Evolutionary conservation across 202 grass and related monocot species (phyloP), one percentile per base, ranked within the genome.

Genomic region (Digitaria exilis): DNA sequence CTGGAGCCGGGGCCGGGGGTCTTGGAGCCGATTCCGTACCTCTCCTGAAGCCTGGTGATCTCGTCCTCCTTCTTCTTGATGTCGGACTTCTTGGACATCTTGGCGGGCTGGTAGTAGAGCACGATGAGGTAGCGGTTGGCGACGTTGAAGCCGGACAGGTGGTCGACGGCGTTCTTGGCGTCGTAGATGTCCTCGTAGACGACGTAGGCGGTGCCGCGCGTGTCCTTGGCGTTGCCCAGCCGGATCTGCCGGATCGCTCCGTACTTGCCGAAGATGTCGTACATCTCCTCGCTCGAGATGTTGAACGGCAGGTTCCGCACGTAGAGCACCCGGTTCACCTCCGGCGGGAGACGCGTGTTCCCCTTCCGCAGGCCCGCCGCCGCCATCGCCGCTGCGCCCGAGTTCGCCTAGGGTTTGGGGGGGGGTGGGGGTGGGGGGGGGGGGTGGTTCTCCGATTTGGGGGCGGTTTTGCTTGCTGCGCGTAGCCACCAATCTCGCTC

Each of bases 231-330:
- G 52, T 88, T 96, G 65, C 96, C 96, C 5, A 99, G 87, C 64
- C 93, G 91, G 87, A 99, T 99, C 91, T 99, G 96, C 41, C 96
- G 91, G 83, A 99, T 99, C n/a, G 93, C 96, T 2, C 96, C 96
- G 89, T 99, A 99, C 89, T 99, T 99, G 66, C 96, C 96, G 78
- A 99, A 99, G 85, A 99, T 99, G 84, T 99, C 96, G 89, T 99
- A 99, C 96, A 99, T 99, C 93, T 99, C 93, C 93, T 99, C 96
- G 91, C 96, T 99, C 34, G 93, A 99, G 89, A 99, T 99, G 93
- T 99, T 99, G 93, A 99, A 99, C 15, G 96, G 96, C 30, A 98
- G 96, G 75, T 98, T 98, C 52, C 96, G 91, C 91, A 98, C 96
- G 84, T 96, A 98, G 31, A 98, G 89, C 28, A 95, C 89, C 77